These are phyloP conservation scores for Phialemoniopsis sp. DNA, from an alignment of 2,329 filamentous ascomycete genomes.

Conservation along the genomic window DNA sequence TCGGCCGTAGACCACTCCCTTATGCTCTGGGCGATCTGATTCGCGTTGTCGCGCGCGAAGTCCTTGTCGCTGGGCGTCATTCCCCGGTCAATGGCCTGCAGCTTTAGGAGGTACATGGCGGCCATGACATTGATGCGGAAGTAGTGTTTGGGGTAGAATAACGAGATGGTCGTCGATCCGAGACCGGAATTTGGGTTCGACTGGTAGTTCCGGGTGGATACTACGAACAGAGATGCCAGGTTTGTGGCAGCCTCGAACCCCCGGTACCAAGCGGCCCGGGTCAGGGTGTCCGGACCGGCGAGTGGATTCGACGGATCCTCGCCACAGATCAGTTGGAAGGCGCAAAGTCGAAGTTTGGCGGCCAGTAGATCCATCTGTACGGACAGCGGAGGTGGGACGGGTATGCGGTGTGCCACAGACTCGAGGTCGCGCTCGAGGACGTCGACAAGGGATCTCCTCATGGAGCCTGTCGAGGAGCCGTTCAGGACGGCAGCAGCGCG, in stretches of 20 bases:
- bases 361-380: conserved; percentile 1
- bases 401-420: background rate
- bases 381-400: background rate
- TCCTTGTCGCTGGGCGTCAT: too few relatives aligned
- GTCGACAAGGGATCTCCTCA: background rate
- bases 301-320: background rate
- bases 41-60: too few relatives aligned
- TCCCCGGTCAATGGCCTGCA: background rate
- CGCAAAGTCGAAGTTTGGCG: background rate
- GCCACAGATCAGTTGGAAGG: background rate
- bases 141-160: conserved; percentile 2
- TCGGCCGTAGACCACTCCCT: too few relatives aligned
- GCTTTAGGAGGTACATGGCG: background rate
- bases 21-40: too few relatives aligned
- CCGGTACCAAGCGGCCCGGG: too few relatives aligned
- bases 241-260: background rate
- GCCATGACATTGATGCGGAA: background rate
- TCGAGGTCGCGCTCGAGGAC: conserved; percentile 2
- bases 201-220: background rate
- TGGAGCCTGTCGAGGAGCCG: background rate
- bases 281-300: background rate
- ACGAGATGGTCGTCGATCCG: too few relatives aligned
- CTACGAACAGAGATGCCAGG: background rate
- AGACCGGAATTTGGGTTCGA: too few relatives aligned
- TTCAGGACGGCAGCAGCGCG: background rate